Evolutionary conservation across 495 filamentous ascomycete species (phyloP).

Genomic region (Aspergillus diversus): DNA sequence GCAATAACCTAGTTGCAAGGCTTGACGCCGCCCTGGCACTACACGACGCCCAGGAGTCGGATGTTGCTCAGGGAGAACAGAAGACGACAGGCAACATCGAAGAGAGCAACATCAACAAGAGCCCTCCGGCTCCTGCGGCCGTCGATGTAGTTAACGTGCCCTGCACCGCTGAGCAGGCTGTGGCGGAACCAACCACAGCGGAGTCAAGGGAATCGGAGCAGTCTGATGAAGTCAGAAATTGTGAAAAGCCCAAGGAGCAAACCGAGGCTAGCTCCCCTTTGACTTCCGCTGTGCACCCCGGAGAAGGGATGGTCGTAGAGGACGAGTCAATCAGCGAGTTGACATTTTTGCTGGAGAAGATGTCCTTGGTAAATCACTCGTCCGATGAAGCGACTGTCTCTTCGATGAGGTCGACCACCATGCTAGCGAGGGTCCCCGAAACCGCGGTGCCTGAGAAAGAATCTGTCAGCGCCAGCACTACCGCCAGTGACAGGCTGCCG

Average conservation of each 20-base stretch:
- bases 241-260: conserved; percentile 1
- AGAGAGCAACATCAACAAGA: background rate
- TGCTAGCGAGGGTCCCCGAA: conserved; percentile 18
- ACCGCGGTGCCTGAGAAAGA: conserved; percentile 11
- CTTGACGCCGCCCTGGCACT: conserved; percentile 12
- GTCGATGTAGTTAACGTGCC: background rate
- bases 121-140: conserved; percentile 9
- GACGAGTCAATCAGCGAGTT: conserved; percentile 14
- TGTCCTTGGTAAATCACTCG: conserved; percentile 15
- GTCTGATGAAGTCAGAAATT: conserved; percentile 2
- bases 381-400: conserved; percentile 17
- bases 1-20: background rate
- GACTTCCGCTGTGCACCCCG: conserved; percentile 19
- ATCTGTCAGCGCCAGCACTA: background rate
- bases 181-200: conserved; percentile 20
- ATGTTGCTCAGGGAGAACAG: background rate
- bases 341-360: conserved; percentile 10
- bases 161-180: conserved; percentile 20
- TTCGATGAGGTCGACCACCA: conserved; percentile 15
- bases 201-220: conserved; percentile 14
- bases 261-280: conserved; percentile 9
- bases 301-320: conserved; percentile 17
- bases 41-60: conserved; percentile 9
- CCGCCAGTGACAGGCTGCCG: conserved; percentile 1
- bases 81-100: background rate